Base-by-base conservation (phyloP, 306 rosid species). In the Oxytropis ochrocephala region DNA sequence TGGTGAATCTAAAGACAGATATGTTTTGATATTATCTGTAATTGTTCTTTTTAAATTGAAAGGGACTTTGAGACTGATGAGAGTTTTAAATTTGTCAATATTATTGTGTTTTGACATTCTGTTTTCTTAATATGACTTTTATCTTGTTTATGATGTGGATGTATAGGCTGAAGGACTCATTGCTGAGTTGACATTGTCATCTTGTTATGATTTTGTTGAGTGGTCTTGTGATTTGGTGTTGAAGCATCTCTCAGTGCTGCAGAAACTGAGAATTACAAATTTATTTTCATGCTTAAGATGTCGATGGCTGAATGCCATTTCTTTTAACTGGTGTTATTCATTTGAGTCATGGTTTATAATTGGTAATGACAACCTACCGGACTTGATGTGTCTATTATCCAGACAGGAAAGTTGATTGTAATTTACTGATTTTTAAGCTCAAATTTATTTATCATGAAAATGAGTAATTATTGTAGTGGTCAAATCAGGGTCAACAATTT, bases 121-220 rank as follows among this genome's bases (percentile, higher is more conserved):
- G 21, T 36, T 52, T 54, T 53, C 54, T 60, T 16, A 56, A 1
- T 30, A 42, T 52, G 36, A 55, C 46, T 49, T 53, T 38, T 56
- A 27, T 66, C 65, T 70, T 61, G 53, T 43, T 61, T 19, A 36
- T 68, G 72, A 3, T 80, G 70, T 82, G 85, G n/a, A 76, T 53
- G 72, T 84, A 30, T 85, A 94, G 99, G 92, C 96, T 51, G 99
- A 89, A 52, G 99, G 99, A 65, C 92, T 94, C 71, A 62, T 85
- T 24, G 81, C 41, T n/a, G 99, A 94, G 80, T 59, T 91, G 86
- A 84, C 78, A 7, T 55, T 85, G 32, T 91, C 87, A 1, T 80
- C 89, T 60, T 91, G 95, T 83, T 94, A 94, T 76, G 97, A 94
- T 83, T 94, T 84, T 27, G 83, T 94, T 58, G 97, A 89, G 78